Conservation (phyloP, 176 grass and related monocot genomes). For the Sorghum bicolor region Sorghum_bicolor_NCBIv3 NC_012873.2:472001-472500, state of each 20-base stretch:
- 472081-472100: neutral
- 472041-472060: neutral
- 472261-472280: neutral
- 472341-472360: neutral
- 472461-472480: neutral
- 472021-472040: neutral
- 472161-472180: neutral
- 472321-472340: too few relatives aligned
- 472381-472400: neutral
- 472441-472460: constrained; percentile 20
- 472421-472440: neutral
- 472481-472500: constrained; percentile 14
- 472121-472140: neutral
- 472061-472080: too few relatives aligned
- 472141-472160: neutral
- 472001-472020: neutral
- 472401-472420: neutral
- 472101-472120: neutral
- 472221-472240: neutral
- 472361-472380: neutral
- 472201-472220: neutral
- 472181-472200: neutral
- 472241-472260: rapidly evolving
- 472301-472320: neutral
- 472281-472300: neutral